Conservation (phyloP, 2,329 filamentous ascomycete genomes). For the Intubia oerlemansii region DNA sequence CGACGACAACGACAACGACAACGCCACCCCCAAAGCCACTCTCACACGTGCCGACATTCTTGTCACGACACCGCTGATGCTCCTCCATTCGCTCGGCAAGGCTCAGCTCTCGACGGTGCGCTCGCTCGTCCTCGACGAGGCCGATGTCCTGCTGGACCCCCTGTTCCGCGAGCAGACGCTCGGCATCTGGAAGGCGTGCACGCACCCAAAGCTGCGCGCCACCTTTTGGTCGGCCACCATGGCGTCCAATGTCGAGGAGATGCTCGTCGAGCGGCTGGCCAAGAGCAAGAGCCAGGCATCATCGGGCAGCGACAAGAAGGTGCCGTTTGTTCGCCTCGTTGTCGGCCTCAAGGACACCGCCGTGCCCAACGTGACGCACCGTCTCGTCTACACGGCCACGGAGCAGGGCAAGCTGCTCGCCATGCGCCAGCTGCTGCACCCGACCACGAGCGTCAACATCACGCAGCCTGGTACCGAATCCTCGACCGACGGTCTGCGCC, state of each 20-base stretch:
- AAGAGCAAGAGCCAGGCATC: too few relatives aligned
- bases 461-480: slow-evolving; percentile 15
- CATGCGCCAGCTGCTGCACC: slow-evolving; percentile 72
- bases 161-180: slow-evolving; percentile 81
- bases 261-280: slow-evolving; percentile 48
- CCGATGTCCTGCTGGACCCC: slow-evolving; percentile 79
- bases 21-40: background rate
- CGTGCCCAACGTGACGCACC: slow-evolving; percentile 78
- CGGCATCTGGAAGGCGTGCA: slow-evolving; percentile 63
- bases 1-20: background rate
- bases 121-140: slow-evolving; percentile 73
- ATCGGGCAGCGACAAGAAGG: too few relatives aligned
- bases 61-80: slow-evolving; percentile 57
- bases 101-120: slow-evolving; percentile 41
- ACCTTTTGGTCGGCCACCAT: slow-evolving; percentile 95
- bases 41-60: slow-evolving; percentile 57
- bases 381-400: slow-evolving; percentile 73
- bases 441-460: slow-evolving; percentile 23
- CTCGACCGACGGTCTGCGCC: slow-evolving; percentile 31
- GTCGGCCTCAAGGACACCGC: slow-evolving; percentile 95
- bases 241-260: slow-evolving; percentile 72
- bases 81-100: slow-evolving; percentile 46
- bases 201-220: slow-evolving; percentile 43
- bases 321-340: slow-evolving; percentile 62
- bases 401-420: slow-evolving; percentile 88